Percentiles rank a stretch among this genome's conserved stretches.
Evolutionary conservation across 1,284 basidiomycete species (phyloP).

Genomic region (Ceratobasidium sp.): DNA sequence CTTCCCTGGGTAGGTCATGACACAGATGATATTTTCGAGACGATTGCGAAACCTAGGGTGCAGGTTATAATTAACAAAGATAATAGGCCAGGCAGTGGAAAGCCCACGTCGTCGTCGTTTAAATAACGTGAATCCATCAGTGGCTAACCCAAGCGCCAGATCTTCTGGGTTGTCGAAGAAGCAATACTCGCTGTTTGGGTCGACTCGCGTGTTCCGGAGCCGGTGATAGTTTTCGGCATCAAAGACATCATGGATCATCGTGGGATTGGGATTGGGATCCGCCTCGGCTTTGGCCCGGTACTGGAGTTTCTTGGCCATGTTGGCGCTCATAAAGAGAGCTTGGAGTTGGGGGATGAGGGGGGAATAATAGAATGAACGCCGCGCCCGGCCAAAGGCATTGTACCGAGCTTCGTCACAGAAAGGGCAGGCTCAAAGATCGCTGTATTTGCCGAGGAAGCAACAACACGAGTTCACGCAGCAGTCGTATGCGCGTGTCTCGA

Average conservation of each 20-base stretch:
- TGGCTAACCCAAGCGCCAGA: constrained; percentile 55
- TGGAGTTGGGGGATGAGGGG: constrained; percentile 46
- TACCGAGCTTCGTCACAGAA: constrained; percentile 46
- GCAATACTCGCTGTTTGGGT: constrained; percentile 32
- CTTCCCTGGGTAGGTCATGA: no score
- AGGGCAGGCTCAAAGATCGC: constrained; percentile 25
- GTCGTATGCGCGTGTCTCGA: constrained; percentile 36
- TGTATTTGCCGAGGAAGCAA: constrained; percentile 45
- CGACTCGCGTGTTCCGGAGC: constrained; percentile 13
- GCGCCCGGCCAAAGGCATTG: constrained; percentile 14
- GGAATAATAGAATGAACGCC: constrained; percentile 43
- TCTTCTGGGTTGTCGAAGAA: constrained; percentile 55
- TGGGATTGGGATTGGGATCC: constrained; percentile 38
- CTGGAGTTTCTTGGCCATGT: constrained; percentile 49
- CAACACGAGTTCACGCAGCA: constrained; percentile 15
- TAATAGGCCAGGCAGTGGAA: constrained; percentile 53
- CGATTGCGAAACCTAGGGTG: constrained; percentile 36
- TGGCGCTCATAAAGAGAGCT: constrained; percentile 37
- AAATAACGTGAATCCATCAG: constrained; percentile 61
- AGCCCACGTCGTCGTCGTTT: constrained; percentile 54
- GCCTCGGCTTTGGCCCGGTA: constrained; percentile 51
- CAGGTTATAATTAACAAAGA: constrained; percentile 49
- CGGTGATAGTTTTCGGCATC: constrained; percentile 30
- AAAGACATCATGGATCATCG: constrained; percentile 52
- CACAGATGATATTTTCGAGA: constrained; percentile 7